phyloP scores from a whole-genome alignment of 1,284 basidiomycete genomes.

The Trichosporon asahii region DNA sequence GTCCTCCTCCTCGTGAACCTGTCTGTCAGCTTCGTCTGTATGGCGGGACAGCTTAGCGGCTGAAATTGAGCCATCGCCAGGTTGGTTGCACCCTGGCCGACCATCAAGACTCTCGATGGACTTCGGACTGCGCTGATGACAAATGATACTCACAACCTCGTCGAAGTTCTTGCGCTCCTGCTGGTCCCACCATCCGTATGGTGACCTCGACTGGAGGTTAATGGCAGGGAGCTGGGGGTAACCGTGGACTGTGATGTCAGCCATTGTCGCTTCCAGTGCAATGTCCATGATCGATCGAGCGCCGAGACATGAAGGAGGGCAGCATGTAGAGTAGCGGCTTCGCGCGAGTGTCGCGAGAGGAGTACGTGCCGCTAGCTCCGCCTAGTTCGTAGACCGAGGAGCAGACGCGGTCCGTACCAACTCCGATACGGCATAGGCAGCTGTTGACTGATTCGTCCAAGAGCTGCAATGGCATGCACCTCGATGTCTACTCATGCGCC shows the following conservation, averaged over 20 bases:
- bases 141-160: constrained; percentile 62
- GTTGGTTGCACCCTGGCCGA: too few relatives aligned
- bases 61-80: too few relatives aligned
- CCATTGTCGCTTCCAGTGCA: background rate
- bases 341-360: too few relatives aligned
- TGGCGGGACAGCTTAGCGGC: too few relatives aligned
- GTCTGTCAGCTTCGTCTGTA: constrained; percentile 14
- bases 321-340: too few relatives aligned
- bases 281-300: background rate
- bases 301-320: background rate
- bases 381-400: background rate
- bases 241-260: constrained; percentile 53
- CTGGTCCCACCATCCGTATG: constrained; percentile 75
- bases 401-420: background rate
- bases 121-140: too few relatives aligned
- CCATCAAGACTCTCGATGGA: background rate
- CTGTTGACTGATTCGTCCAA: too few relatives aligned
- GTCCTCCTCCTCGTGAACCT: constrained; percentile 83
- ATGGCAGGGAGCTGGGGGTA: constrained; percentile 74
- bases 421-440: background rate
- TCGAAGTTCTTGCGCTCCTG: constrained; percentile 81
- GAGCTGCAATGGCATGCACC: too few relatives aligned
- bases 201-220: constrained; percentile 64
- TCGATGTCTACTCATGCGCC: too few relatives aligned
- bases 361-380: too few relatives aligned